Base-by-base conservation (phyloP, 345 rosid species). In the Moringa oleifera region DNA sequence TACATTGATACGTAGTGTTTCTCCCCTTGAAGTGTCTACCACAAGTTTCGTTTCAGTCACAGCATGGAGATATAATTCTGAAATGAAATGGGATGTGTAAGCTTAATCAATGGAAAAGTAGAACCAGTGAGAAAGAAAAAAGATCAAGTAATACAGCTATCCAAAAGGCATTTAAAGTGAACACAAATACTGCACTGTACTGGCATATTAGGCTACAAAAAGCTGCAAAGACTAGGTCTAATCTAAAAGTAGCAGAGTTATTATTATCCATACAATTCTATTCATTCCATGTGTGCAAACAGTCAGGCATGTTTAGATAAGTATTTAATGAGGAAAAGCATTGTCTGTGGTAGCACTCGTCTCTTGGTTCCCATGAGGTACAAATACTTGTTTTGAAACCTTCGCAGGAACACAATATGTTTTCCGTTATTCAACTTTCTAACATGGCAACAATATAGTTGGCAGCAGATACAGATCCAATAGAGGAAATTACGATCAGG, bases 1-100 rank as follows among this genome's bases (percentile, higher is more conserved):
- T 94, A 90, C 99, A 63, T 90, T 90, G 78, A 90, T 88, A 7
- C 85, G 90, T 45, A 94, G 70, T 45, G 84, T 83, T 79, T 90
- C 97, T 74, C 97, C 96, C 64, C 97, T 79, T 13, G 99, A 94
- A 46, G 97, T 90, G 71, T 94, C 99, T n/a, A 94, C 99, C 24
- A 85, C 79, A 58, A 94, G 93, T 83, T 90, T 85, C 22, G 99
- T 77, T 83, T 94, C 97, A 2, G 95, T 90, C 25, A 75, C 96
- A 0, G 87, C 82, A 72, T 86, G 89, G 47, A 94, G 81, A 78
- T 88, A 94, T 20, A 94, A 68, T 28, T 82, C 99, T 94, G 84
- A 73, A 71, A 65, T 28, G 66, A 71, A 71, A n/a, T n/a, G 52
- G 25, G 21, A 61, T 53, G 21, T 41, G 41, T 11, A 51, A 63